A percentile compares a stretch with the other conserved stretches of the same genome.
These are phyloP conservation scores for Sergeia podlipaevii DNA, from an alignment of 208 protist species.

Conservation along the genomic window DNA sequence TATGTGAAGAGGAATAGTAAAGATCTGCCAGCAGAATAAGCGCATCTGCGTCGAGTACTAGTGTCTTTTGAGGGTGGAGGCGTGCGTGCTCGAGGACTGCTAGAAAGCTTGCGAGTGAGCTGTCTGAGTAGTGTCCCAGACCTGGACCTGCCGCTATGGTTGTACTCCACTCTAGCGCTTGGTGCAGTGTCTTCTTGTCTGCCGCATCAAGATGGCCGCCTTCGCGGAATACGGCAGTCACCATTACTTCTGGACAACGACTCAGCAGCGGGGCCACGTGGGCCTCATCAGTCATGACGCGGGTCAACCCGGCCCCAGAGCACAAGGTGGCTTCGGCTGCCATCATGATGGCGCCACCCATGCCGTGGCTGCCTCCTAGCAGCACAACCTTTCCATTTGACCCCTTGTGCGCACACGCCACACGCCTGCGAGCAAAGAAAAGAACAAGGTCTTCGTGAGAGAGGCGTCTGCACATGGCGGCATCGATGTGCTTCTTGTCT, in stretches of 20 bases:
- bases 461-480: constrained; percentile 43
- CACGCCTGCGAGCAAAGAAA: constrained; percentile 31
- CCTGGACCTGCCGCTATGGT: constrained; percentile 65
- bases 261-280: constrained; percentile 57
- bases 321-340: constrained; percentile 62
- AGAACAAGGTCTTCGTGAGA: constrained; percentile 22
- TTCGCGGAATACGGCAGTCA: constrained; percentile 1
- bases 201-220: neutral
- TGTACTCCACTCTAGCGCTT: constrained; percentile 46
- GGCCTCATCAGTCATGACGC: constrained; percentile 50
- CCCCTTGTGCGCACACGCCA: constrained; percentile 58
- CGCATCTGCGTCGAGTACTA: constrained; percentile 74
- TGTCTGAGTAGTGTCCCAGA: constrained; percentile 29
- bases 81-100: constrained; percentile 27
- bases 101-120: too few species aligned
- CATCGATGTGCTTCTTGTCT: constrained; percentile 11
- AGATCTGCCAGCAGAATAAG: constrained; percentile 40
- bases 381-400: constrained; percentile 57
- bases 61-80: constrained; percentile 30
- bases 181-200: constrained; percentile 10
- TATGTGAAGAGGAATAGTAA: neutral
- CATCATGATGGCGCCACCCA: constrained; percentile 77
- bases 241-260: constrained; percentile 82
- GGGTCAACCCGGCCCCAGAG: constrained; percentile 58
- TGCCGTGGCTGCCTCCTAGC: constrained; percentile 65